Evolutionary conservation across 169 alveolate species (phyloP), one percentile per base, ranked within the genome.

Genomic region (Cryptosporidium sp.): DNA sequence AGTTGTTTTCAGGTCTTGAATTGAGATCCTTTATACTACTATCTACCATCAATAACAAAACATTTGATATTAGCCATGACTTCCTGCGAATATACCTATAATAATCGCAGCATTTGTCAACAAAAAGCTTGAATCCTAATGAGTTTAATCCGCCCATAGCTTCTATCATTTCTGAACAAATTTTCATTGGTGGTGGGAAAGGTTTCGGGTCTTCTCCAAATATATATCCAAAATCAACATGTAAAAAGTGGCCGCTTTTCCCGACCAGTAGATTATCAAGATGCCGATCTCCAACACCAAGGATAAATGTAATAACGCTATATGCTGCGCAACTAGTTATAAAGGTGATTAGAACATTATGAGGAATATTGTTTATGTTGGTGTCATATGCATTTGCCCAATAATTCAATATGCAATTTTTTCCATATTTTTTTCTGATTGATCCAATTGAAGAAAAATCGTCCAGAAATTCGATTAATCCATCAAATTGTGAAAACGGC

Each of bases 221-320:
- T 44, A 98, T 97, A 92, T 94, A 99, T 26, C 99, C 99, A 94
- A 97, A 99, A 93, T 99, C 99, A n/a, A 98, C 97, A 92, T 99
- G 99, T 91, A 98, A 96, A 91, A 99, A 93, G 52, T 96, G 95
- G 3, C 99, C 98, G 86, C 93, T 94, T 69, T 93, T 94, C 72
- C 96, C 94, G 23, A 97, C 94, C 95, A 99, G 94, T 71, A 99
- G 80, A 91, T 99, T 99, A 93, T 99, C 99, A 70, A 97, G 92
- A 94, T 99, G 99, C 29, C 99, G 93, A 93, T 99, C 99, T 10
- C 99, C 99, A 2, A 99, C 97, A 29, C 99, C 99, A 85, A 99
- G 93, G 31, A 99, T 92, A 92, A 97, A 98, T 1, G 99, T 98
- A 33, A 97, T 95, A 16, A 98, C 99, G 92, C 99, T 96, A 93